Percentiles rank a stretch among this genome's conserved stretches.
These are phyloP conservation scores for Globisporangium nunn DNA, from an alignment of 352 stramenopile genomes.

Conservation along the genomic window DNA sequence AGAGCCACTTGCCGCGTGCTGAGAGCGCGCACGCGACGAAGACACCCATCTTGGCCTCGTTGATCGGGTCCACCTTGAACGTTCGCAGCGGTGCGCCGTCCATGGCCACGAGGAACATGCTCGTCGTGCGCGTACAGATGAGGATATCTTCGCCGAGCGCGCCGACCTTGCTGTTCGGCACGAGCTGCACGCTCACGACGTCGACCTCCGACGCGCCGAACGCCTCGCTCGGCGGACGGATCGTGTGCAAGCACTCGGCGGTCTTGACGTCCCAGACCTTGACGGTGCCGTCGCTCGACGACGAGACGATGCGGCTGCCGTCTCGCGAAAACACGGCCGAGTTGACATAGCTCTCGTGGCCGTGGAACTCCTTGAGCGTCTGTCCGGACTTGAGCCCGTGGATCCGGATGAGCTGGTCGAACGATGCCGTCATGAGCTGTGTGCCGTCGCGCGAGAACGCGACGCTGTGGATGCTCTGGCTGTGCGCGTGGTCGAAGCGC, in stretches of 20 bases:
- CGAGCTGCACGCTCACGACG: conserved; percentile 57
- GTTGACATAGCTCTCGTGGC: conserved; percentile 91
- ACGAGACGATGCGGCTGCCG: conserved; percentile 75
- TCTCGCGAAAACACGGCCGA: conserved; percentile 73
- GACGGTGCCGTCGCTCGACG: conserved; percentile 88
- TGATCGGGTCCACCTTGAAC: conserved; percentile 58
- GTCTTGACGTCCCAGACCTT: conserved; percentile 87
- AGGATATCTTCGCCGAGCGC: conserved; percentile 56
- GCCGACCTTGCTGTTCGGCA: conserved; percentile 36
- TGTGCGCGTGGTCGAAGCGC: conserved; percentile 83
- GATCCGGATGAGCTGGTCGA: conserved; percentile 88
- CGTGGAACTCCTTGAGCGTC: conserved; percentile 92
- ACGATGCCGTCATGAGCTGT: conserved; percentile 86
- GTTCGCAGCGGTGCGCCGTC: conserved; percentile 48
- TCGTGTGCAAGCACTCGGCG: conserved; percentile 72
- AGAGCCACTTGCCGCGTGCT: conserved; percentile 79
- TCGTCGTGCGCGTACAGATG: conserved; percentile 75
- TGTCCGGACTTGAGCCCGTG: conserved; percentile 90
- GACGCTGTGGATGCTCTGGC: conserved; percentile 78
- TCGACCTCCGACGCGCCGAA: conserved; percentile 57
- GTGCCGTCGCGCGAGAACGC: conserved; percentile 87
- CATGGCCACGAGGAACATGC: conserved; percentile 79
- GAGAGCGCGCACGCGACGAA: conserved; percentile 87
- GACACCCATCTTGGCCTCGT: conserved; percentile 57
- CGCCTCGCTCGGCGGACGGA: conserved; percentile 46